Evolutionary conservation across 2,329 filamentous ascomycete genomes (phyloP), one percentile per base, ranked within the genome.

Genomic region (Alternaria infectoria): DNA sequence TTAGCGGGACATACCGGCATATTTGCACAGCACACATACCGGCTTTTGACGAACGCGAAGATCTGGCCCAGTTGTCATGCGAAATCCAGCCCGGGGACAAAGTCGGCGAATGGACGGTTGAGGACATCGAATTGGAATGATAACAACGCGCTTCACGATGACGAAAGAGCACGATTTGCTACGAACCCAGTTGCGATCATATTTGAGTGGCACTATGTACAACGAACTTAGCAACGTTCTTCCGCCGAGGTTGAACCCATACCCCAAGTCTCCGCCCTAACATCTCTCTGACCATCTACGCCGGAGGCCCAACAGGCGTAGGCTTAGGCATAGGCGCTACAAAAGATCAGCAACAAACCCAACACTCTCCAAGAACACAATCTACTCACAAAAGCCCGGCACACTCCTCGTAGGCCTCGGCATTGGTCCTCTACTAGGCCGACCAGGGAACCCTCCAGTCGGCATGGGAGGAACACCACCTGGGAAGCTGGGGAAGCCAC

Each of bases 371-470:
- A 9, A 25, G 0, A n/a, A 17, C 15, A 44, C 17, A 5, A 17
- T 36, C 28, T 21, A 49, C 51, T 56, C 43, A 50, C 51, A 47
- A 26, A 52, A 40, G 17, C n/a, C 54, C 9, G 47, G 40, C 17
- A 28, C 12, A 7, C 32, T 26, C 23, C 54, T 40, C 15, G 54
- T 57, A 45, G 59, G 52, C 19, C 23, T 45, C 23, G 60, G 60
- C 13, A 30, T 40, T 9, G 30, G 13, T n/a, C 56, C 52, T 47
- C 40, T 13, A 40, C 36, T 61, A n/a, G 61, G 57, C 13, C 36
- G 19, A 11, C 44, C 46, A 19, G 63, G 63, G 36, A 60, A 43
- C 25, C 57, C 52, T 15, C 62, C 59, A 26, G 52, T 49, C 15
- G 61, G 47, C 17, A 44, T 28, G 47, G 62, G 49, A 30, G 30